phyloP scores from a whole-genome alignment of 345 rosid genomes.

The thale cress (Arabidopsis thaliana) region TAIR10.1 NC_003076.8:19393001-19393500 shows the following conservation, averaged over 20 bases:
- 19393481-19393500: slow-evolving; percentile 58
- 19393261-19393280: slow-evolving; percentile 90
- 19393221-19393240: slow-evolving; percentile 74
- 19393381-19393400: slow-evolving; percentile 19
- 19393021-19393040: not conserved
- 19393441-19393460: slow-evolving; percentile 67
- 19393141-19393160: not conserved
- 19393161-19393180: not conserved
- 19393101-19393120: slow-evolving; percentile 82
- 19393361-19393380: not conserved
- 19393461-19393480: slow-evolving; percentile 81
- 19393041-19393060: slow-evolving; percentile 82
- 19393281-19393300: slow-evolving; percentile 54
- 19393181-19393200: not conserved
- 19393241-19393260: slow-evolving; percentile 68
- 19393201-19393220: slow-evolving; percentile 16
- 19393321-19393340: slow-evolving; percentile 69
- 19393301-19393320: slow-evolving; percentile 51
- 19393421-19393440: slow-evolving; percentile 51
- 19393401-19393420: slow-evolving; percentile 58
- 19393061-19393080: slow-evolving; percentile 62
- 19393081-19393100: slow-evolving; percentile 62
- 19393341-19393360: not conserved
- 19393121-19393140: slow-evolving; percentile 57
- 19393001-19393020: not conserved